Evolutionary conservation across 2,329 filamentous ascomycete species (phyloP).

Genomic region (Hirsutella minnesotensis): DNA sequence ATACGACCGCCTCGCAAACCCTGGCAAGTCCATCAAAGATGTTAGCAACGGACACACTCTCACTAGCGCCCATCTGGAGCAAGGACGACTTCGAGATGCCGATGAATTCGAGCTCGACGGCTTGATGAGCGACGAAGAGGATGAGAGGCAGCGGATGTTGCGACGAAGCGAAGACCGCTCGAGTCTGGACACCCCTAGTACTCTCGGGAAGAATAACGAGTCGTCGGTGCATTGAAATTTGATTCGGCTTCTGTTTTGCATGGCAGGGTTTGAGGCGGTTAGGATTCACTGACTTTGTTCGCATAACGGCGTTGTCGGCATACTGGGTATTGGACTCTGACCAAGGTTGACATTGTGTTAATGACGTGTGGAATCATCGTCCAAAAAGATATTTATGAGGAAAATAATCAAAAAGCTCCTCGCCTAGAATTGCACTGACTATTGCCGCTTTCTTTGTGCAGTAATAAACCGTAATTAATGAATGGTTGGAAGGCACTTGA

Average conservation of each 20-base stretch:
- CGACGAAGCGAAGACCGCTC: constrained; percentile 17
- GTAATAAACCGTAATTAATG: too few species aligned
- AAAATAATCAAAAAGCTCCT: too few species aligned
- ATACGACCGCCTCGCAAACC: constrained; percentile 54
- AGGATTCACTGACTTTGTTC: too few species aligned
- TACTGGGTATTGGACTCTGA: too few species aligned
- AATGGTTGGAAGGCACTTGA: too few species aligned
- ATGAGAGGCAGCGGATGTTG: constrained; percentile 30
- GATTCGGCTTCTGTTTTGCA: not conserved
- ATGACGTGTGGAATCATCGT: too few species aligned
- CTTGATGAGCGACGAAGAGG: constrained; percentile 80
- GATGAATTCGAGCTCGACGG: constrained; percentile 92
- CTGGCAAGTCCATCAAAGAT: constrained; percentile 21
- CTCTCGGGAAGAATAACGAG: constrained; percentile 21
- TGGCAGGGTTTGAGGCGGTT: not conserved
- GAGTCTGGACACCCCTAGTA: constrained; percentile 30
- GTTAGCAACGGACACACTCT: constrained; percentile 22
- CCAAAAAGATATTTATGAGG: too few species aligned
- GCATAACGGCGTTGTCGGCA: too few species aligned
- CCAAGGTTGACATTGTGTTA: too few species aligned
- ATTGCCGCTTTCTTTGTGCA: too few species aligned
- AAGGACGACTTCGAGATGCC: constrained; percentile 59
- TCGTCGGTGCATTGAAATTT: constrained; percentile 12
- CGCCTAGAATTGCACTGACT: too few species aligned
- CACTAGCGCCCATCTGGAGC: constrained; percentile 21